Conservation (phyloP, 202 grass and related monocot genomes). For the Schoenoplectus tabernaemontani region DNA sequence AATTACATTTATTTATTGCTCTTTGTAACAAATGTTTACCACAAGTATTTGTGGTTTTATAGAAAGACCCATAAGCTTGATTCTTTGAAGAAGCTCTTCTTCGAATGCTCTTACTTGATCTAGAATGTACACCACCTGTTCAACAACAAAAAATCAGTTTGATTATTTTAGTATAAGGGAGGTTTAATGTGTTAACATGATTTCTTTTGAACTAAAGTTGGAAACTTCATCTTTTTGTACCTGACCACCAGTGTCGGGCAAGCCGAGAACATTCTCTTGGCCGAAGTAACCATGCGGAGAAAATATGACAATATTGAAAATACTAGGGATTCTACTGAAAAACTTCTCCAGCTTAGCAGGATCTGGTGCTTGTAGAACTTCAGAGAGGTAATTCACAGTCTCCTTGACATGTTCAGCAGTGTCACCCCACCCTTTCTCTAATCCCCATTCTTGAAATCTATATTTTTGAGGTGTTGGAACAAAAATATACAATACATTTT, state of each 20-base stretch:
- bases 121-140: constrained; percentile 87
- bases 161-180: not conserved
- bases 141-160: constrained; percentile 7
- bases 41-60: constrained; percentile 92
- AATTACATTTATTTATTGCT: constrained; percentile 5
- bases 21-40: constrained; percentile 36
- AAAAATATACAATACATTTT: not conserved
- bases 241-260: constrained; percentile 96
- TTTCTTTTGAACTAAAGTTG: not conserved
- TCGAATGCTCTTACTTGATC: constrained; percentile 93
- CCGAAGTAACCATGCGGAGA: constrained; percentile 93
- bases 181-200: too few species aligned
- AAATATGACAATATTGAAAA: constrained; percentile 77
- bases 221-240: constrained; percentile 20
- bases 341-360: constrained; percentile 83
- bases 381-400: constrained; percentile 76
- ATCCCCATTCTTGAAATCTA: constrained; percentile 93
- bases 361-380: constrained; percentile 95
- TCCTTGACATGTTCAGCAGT: constrained; percentile 67
- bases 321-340: constrained; percentile 67
- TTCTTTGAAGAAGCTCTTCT: constrained; percentile 80
- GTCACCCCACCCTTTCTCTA: constrained; percentile 96
- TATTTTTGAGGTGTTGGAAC: not conserved
- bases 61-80: constrained; percentile 74
- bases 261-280: constrained; percentile 86